Conservation (phyloP, 306 rosid genomes). For the Gillenia trifoliata region DNA sequence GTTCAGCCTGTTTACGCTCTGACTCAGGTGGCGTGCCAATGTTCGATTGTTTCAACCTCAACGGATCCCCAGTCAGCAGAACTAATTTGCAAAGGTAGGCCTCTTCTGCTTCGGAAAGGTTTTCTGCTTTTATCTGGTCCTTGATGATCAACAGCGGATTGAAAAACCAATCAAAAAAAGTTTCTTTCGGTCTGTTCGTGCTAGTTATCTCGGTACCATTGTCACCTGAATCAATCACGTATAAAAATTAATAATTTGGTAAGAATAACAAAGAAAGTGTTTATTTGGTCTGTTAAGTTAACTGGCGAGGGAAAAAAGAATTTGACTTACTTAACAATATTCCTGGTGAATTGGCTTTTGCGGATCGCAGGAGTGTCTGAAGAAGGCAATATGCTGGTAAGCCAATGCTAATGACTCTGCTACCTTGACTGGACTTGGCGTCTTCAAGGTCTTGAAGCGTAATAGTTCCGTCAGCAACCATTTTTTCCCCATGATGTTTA, state of each 20-base stretch:
- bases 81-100: conserved; percentile 68
- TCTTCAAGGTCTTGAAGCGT: conserved; percentile 61
- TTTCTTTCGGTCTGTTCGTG: conserved; percentile 75
- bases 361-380: conserved; percentile 73
- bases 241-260: neutral
- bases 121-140: conserved; percentile 88
- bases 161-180: conserved; percentile 81
- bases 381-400: conserved; percentile 84
- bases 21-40: conserved; percentile 62
- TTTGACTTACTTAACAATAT: conserved; percentile 59
- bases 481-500: conserved; percentile 41
- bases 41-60: conserved; percentile 47
- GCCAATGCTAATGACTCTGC: conserved; percentile 65
- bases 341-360: conserved; percentile 55
- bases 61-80: conserved; percentile 61
- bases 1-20: conserved; percentile 80
- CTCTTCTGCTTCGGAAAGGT: conserved; percentile 73
- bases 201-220: conserved; percentile 58
- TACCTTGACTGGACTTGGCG: conserved; percentile 65
- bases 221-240: conserved; percentile 47
- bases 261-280: neutral
- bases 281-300: neutral
- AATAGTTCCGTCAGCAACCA: conserved; percentile 77
- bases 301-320: neutral
- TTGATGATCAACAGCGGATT: conserved; percentile 78